These are phyloP conservation scores for Metarhizium humberi DNA, from an alignment of 2,329 filamentous ascomycete species.

Conservation along the genomic window DNA sequence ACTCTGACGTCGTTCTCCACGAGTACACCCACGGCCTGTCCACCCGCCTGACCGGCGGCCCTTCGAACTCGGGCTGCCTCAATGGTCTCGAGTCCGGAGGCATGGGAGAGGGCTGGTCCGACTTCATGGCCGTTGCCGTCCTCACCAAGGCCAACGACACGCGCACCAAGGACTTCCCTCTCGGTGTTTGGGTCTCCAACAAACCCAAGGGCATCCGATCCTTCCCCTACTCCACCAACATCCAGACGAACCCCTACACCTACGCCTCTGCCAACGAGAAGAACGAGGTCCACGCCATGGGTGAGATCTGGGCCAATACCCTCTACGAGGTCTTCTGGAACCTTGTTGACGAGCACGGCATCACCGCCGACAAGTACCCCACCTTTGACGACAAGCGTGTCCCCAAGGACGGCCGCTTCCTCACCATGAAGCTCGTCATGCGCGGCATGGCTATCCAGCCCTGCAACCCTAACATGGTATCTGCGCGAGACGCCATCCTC, in stretches of 20 bases:
- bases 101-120: conserved; percentile 51
- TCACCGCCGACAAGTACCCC: conserved; percentile 32
- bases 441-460: conserved; percentile 46
- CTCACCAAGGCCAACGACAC: conserved; percentile 36
- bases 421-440: conserved; percentile 42
- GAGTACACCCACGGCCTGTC: conserved; percentile 48
- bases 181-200: conserved; percentile 41
- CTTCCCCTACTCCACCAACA: conserved; percentile 41
- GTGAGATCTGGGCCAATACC: conserved; percentile 41
- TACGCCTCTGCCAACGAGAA: conserved; percentile 33
- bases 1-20: conserved; percentile 51
- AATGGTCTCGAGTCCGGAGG: conserved; percentile 37
- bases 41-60: conserved; percentile 49
- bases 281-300: conserved; percentile 35
- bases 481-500: conserved; percentile 44
- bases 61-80: conserved; percentile 41
- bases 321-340: conserved; percentile 51
- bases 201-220: conserved; percentile 34
- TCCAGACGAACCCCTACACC: conserved; percentile 38
- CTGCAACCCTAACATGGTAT: conserved; percentile 44
- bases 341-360: conserved; percentile 45
- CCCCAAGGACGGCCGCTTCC: conserved; percentile 42
- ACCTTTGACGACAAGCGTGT: conserved; percentile 31
- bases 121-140: conserved; percentile 44
- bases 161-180: conserved; percentile 33